Evolutionary conservation across 495 filamentous ascomycete genomes (phyloP).

Genomic region (Paragyromitra xinjiangensis): DNA sequence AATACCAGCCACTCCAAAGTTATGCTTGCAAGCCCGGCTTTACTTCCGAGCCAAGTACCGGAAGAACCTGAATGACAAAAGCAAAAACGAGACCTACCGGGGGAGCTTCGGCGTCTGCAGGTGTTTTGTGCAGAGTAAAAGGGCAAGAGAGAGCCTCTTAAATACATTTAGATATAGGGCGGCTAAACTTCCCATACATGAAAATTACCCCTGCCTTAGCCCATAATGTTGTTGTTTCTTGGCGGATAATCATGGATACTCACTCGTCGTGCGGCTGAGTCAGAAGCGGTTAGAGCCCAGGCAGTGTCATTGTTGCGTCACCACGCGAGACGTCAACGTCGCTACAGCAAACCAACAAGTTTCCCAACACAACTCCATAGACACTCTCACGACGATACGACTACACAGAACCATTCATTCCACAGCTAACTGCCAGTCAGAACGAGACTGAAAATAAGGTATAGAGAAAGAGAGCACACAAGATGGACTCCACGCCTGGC

Average conservation of each 20-base stretch:
- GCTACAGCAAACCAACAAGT: constrained; percentile 6
- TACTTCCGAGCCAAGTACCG: background rate
- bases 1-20: background rate
- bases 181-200: too few relatives aligned
- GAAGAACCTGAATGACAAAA: background rate
- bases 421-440: background rate
- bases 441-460: too few relatives aligned
- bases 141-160: background rate
- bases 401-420: constrained; percentile 1
- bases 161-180: too few relatives aligned
- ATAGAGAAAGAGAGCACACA: constrained; percentile 12
- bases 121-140: background rate
- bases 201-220: background rate
- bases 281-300: constrained; percentile 18
- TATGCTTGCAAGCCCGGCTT: background rate
- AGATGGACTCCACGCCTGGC: constrained; percentile 50
- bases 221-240: background rate
- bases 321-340: constrained; percentile 13
- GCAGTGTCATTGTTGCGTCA: constrained; percentile 35
- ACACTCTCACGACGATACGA: constrained; percentile 7
- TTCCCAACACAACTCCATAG: constrained; percentile 11
- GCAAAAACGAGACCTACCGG: background rate
- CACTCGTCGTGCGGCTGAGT: constrained; percentile 29
- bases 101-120: background rate
- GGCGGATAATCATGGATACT: background rate